These are phyloP conservation scores for Acorus calamus DNA, from an alignment of 106 monocot species.

Conservation along the genomic window DNA sequence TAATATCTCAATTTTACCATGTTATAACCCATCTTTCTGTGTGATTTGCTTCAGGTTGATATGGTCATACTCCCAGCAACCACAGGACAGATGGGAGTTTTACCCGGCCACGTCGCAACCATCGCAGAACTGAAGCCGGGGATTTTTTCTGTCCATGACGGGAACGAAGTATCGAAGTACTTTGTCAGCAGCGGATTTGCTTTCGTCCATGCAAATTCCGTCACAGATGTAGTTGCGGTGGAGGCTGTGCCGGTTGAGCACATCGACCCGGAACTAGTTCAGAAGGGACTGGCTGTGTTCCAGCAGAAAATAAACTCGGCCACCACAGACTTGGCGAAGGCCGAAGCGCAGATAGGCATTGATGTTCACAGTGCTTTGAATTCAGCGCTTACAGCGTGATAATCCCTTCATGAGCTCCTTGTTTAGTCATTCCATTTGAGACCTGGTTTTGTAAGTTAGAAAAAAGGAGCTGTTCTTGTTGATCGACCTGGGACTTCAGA, in stretches of 20 bases:
- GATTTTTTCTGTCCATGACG: conserved; percentile 78
- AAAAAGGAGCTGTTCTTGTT: too few species aligned
- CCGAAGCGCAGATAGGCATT: conserved; percentile 83
- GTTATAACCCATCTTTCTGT: neutral
- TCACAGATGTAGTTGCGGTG: conserved; percentile 72
- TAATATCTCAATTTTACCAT: too few species aligned
- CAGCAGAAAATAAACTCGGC: conserved; percentile 75
- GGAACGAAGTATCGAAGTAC: conserved; percentile 64
- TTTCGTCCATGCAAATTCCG: conserved; percentile 85
- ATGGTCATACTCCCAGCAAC: conserved; percentile 81
- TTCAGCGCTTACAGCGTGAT: conserved; percentile 56
- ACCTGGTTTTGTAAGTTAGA: too few species aligned
- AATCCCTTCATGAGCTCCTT: too few species aligned
- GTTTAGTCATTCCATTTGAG: too few species aligned
- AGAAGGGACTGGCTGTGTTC: conserved; percentile 78
- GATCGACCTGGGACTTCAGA: too few species aligned
- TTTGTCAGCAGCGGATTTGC: conserved; percentile 93
- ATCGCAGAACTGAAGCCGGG: conserved; percentile 96
- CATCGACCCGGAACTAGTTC: conserved; percentile 59
- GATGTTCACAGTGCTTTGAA: conserved; percentile 90
- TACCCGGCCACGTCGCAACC: conserved; percentile 84
- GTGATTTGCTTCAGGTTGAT: conserved; percentile 45
- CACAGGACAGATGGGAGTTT: conserved; percentile 86
- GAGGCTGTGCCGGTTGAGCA: conserved; percentile 75
- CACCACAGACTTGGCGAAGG: conserved; percentile 69